Conservation (phyloP, 345 rosid genomes). For the sweet orange (Citrus sinensis) region DVS_A1.0 CM039166.1:23694001-23694500, state of each 20-base stretch:
- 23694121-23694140: background rate
- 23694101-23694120: conserved; percentile 40
- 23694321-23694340: conserved; percentile 70
- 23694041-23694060: conserved; percentile 67
- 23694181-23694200: no score
- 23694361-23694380: conserved; percentile 76
- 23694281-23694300: background rate
- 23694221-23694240: background rate
- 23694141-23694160: background rate
- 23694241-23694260: background rate
- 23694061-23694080: conserved; percentile 50
- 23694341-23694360: conserved; percentile 42
- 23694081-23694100: conserved; percentile 67
- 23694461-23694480: background rate
- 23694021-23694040: conserved; percentile 93
- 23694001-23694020: conserved; percentile 76
- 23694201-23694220: background rate
- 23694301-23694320: conserved; percentile 85
- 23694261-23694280: background rate
- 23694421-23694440: conserved; percentile 70
- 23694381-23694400: conserved; percentile 76
- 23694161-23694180: background rate
- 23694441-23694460: conserved; percentile 53
- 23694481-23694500: background rate
- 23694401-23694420: conserved; percentile 77